Evolutionary conservation across 73 alveolate species (phyloP).

Genomic region (Blepharisma stoltei): DNA sequence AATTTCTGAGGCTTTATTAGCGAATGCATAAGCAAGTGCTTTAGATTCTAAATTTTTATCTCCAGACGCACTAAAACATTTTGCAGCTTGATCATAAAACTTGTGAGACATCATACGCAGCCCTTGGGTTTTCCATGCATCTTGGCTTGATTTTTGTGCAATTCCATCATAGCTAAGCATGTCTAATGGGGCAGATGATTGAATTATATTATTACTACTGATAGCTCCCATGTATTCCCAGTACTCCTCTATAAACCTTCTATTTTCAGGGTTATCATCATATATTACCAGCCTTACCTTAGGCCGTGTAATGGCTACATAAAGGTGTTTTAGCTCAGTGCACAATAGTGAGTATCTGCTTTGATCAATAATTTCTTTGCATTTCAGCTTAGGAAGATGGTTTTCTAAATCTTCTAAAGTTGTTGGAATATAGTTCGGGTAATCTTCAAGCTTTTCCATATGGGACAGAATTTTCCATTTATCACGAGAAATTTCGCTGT

Average conservation of each 20-base stretch:
- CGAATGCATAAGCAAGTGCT: constrained; percentile 57
- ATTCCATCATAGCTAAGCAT: background rate
- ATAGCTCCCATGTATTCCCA: constrained; percentile 64
- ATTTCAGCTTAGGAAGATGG: background rate
- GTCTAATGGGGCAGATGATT: background rate
- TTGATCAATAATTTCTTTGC: constrained; percentile 18
- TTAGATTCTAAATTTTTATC: constrained; percentile 52
- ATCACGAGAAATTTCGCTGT: constrained; percentile 43
- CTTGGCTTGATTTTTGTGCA: constrained; percentile 38
- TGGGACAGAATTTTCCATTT: constrained; percentile 59
- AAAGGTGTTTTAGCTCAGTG: constrained; percentile 75
- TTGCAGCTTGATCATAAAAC: constrained; percentile 69
- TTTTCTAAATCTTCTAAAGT: constrained; percentile 20
- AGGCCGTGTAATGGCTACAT: constrained; percentile 87
- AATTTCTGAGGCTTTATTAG: constrained; percentile 57
- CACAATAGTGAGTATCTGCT: constrained; percentile 52
- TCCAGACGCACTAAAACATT: constrained; percentile 69
- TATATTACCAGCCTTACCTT: constrained; percentile 72
- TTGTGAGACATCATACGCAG: constrained; percentile 68
- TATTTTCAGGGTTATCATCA: constrained; percentile 60
- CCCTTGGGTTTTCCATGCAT: constrained; percentile 76
- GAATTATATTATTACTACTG: background rate
- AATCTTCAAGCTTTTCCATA: background rate
- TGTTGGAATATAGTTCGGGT: background rate
- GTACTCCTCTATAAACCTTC: constrained; percentile 46